Conservation (phyloP, 768 basidiomycete species). For the Tulasnella sp. region DNA sequence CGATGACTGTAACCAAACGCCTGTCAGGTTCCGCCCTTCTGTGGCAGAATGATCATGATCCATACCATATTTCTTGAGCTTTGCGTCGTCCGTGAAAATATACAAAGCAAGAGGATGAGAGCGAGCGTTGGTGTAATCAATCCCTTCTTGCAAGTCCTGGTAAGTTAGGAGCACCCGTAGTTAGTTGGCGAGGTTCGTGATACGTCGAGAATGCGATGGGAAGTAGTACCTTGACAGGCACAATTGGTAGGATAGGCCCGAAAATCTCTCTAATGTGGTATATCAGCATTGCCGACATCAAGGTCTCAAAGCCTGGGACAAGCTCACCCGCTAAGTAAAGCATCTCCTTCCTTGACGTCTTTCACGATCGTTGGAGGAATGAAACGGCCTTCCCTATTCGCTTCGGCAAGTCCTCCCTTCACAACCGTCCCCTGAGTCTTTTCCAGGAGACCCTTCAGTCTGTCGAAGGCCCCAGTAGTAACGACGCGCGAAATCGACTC, state of each 20-base stretch:
- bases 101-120: conserved; percentile 72
- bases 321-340: conserved; percentile 66
- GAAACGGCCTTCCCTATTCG: not conserved
- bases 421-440: conserved; percentile 8
- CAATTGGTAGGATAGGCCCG: conserved; percentile 69
- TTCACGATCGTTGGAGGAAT: conserved; percentile 17
- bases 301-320: not conserved
- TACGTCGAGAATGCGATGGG: not conserved
- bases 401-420: not conserved
- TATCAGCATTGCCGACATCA: not conserved
- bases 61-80: conserved; percentile 55
- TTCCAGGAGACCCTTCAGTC: conserved; percentile 52
- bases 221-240: conserved; percentile 47
- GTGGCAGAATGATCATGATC: not conserved
- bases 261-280: conserved; percentile 59
- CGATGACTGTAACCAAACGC: conserved; percentile 43
- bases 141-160: conserved; percentile 54
- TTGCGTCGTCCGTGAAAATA: conserved; percentile 56
- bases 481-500: conserved; percentile 48
- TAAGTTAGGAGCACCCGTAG: not conserved
- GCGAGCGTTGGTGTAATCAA: conserved; percentile 54
- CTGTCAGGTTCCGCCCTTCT: not conserved
- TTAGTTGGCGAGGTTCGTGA: not conserved
- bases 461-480: conserved; percentile 45
- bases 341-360: conserved; percentile 38